A percentile compares a stretch with the other conserved stretches of the same genome.
These are phyloP conservation scores for Leishmania arabica DNA, from an alignment of 208 protist species.

Conservation along the genomic window DNA sequence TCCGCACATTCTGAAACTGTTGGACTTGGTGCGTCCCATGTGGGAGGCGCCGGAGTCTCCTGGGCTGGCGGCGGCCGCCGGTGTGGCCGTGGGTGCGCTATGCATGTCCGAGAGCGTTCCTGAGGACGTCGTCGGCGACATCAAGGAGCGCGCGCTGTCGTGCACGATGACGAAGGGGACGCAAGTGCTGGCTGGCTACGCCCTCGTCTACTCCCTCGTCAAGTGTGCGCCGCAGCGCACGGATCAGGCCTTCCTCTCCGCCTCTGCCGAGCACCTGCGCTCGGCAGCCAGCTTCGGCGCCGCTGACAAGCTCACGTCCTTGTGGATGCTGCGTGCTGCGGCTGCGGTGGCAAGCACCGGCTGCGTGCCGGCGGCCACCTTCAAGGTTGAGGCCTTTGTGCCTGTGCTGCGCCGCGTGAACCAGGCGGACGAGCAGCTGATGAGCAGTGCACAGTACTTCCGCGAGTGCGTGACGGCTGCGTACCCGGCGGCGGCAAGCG, in stretches of 20 bases:
- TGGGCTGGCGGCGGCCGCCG: conserved; percentile 60
- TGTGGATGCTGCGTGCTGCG: conserved; percentile 85
- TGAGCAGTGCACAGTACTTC: conserved; percentile 88
- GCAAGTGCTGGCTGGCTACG: conserved; percentile 74
- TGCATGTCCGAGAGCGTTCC: conserved; percentile 82
- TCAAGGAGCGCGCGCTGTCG: conserved; percentile 76
- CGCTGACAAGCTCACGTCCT: conserved; percentile 71
- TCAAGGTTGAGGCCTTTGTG: conserved; percentile 64
- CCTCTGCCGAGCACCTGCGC: conserved; percentile 59
- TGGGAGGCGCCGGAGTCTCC: conserved; percentile 78
- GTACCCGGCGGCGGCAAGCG: conserved; percentile 40
- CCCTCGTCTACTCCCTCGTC: conserved; percentile 75
- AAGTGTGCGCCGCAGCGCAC: conserved; percentile 55
- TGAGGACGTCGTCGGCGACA: conserved; percentile 57
- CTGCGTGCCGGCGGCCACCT: conserved; percentile 34
- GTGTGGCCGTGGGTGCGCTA: conserved; percentile 80
- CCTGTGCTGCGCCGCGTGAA: conserved; percentile 73
- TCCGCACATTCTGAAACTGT: conserved; percentile 76
- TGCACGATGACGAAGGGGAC: conserved; percentile 62
- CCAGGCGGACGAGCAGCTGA: conserved; percentile 62
- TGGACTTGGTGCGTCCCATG: conserved; percentile 68
- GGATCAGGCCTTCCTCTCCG: conserved; percentile 62
- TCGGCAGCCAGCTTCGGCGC: conserved; percentile 58
- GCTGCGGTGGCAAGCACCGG: conserved; percentile 72
- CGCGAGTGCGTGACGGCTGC: conserved; percentile 54